These are phyloP conservation scores for Pleurotus citrinopileatus DNA, from an alignment of 768 basidiomycete genomes.

Conservation along the genomic window DNA sequence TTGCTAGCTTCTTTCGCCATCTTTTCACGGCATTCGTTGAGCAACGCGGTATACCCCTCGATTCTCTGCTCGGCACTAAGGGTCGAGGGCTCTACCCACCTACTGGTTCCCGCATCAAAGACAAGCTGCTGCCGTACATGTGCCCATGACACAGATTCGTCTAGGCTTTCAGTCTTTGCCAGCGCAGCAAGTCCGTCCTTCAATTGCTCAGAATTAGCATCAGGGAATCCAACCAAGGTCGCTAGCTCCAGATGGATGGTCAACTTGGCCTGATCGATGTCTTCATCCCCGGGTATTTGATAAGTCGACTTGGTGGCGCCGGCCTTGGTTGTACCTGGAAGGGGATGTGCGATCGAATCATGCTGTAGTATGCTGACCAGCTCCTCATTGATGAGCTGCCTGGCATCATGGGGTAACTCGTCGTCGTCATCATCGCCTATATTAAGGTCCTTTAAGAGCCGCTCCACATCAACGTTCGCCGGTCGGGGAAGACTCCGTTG, in stretches of 20 bases:
- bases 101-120: conserved; percentile 51
- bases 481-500: conserved; percentile 85
- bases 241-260: conserved; percentile 83
- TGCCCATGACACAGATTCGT: conserved; percentile 73
- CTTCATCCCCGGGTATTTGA: conserved; percentile 73
- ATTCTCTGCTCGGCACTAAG: conserved; percentile 61
- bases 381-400: conserved; percentile 71
- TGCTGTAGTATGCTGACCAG: conserved; percentile 78
- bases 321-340: conserved; percentile 81
- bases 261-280: conserved; percentile 63
- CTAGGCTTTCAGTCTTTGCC: conserved; percentile 56
- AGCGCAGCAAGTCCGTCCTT: conserved; percentile 71
- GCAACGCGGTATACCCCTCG: conserved; percentile 58
- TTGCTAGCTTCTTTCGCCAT: conserved; percentile 83
- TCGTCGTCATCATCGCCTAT: conserved; percentile 43
- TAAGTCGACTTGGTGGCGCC: conserved; percentile 72
- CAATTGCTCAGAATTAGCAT: conserved; percentile 76
- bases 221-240: conserved; percentile 76
- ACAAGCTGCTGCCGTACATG: conserved; percentile 56
- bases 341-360: conserved; percentile 82
- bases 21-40: conserved; percentile 59
- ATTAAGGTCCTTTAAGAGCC: conserved; percentile 58
- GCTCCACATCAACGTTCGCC: conserved; percentile 70
- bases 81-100: conserved; percentile 64
- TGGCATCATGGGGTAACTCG: conserved; percentile 43